Base-by-base conservation (phyloP, 1,284 basidiomycete genomes). In the Leccinum insigne region DNA sequence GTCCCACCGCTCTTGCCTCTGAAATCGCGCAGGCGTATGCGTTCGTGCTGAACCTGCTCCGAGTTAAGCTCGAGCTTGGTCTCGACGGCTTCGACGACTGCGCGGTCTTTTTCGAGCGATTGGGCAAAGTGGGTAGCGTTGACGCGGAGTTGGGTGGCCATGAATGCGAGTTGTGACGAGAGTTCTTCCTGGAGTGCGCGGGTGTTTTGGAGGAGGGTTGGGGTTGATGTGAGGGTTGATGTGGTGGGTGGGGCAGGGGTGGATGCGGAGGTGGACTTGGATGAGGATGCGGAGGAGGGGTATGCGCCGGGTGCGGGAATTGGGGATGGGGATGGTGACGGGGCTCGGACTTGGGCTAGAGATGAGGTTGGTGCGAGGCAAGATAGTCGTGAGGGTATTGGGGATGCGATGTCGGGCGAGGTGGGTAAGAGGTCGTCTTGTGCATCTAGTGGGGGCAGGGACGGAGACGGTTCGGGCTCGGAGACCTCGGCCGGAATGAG, bases 131-230 rank as follows among this genome's bases (percentile, higher is more conserved):
- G 86, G 1, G 87, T 72, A 0, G 90, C 87, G 69, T 94, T 94
- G 26, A 83, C 82, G 71, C 88, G 89, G 58, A 94, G 84, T 75
- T 94, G 92, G 2, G 85, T 79, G 2, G 92, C 90, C 92, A 94
- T 94, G 54, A 85, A 78, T 1, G 88, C 88, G 18, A 94, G 85
- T 73, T 94, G 91, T 5, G 83, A 82, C 0, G 90, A 85, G 56
- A 94, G 84, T 52, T 91, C 86, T 67, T 92, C 86, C 32, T 94
- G 92, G 2, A 90, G 78, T 1, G 84, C 82, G 16, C 79, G 82
- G 10, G 89, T 86, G 67, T 86, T 85, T 73, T 85, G 83, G 42
- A 86, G 77, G 72, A 84, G 81, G 1, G 81, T 78, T 11, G 84
- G 81, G 26, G 72, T 77, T 3, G 80, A 79, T 16, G 78, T 78